Percentiles rank a stretch among this genome's conserved stretches.
These are phyloP conservation scores for Ajuga reptans DNA, from an alignment of 305 asterid species.

Conservation along the genomic window DNA sequence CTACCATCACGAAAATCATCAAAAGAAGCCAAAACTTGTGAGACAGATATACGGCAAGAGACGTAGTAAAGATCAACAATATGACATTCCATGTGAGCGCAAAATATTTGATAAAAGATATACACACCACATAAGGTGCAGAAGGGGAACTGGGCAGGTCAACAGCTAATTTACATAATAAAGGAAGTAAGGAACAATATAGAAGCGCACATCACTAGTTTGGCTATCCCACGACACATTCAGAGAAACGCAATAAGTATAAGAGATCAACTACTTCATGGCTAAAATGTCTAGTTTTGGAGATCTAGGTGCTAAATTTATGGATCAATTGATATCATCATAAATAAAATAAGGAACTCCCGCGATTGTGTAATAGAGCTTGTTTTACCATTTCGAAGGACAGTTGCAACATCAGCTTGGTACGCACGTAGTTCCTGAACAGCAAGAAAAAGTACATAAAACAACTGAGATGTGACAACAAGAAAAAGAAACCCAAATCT, in stretches of 20 bases:
- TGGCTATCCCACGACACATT: background rate
- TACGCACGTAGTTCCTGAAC: slow-evolving; percentile 90
- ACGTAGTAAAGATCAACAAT: too few relatives aligned
- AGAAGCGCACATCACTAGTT: background rate
- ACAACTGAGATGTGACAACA: background rate
- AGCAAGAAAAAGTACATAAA: slow-evolving; percentile 23
- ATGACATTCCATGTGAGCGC: background rate
- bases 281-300: background rate
- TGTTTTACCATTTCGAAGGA: slow-evolving; percentile 72
- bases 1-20: background rate
- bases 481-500: background rate
- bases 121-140: background rate
- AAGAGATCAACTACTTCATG: background rate
- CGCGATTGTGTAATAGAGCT: background rate
- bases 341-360: slow-evolving; percentile 12
- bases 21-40: background rate
- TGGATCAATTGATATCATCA: slow-evolving; percentile 9
- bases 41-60: background rate
- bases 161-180: background rate
- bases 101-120: background rate
- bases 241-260: background rate
- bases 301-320: slow-evolving; percentile 7
- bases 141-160: background rate
- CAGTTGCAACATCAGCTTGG: slow-evolving; percentile 98
- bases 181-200: background rate